Evolutionary conservation across 2,329 filamentous ascomycete genomes (phyloP), one percentile per base, ranked within the genome.

Genomic region (Alternaria postmessia): DNA sequence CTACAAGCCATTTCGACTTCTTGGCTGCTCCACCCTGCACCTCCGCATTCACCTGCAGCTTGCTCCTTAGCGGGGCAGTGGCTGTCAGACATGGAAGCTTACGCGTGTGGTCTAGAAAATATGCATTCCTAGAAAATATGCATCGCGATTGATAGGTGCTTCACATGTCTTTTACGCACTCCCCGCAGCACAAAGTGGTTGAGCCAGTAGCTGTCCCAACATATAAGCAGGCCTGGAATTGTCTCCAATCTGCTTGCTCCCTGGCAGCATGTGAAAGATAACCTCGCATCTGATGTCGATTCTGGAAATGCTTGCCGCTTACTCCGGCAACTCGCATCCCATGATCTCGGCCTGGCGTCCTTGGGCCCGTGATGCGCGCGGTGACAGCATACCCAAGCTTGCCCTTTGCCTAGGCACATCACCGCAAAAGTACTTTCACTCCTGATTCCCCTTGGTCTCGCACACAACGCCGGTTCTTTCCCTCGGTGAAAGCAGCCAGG

Each of bases 251-350:
- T 36, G 32, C 32, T 6, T 36, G 32, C 32, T 14, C 48, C 49
- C n/a, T 48, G 14, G 24, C 38, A 34, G 52, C 62, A 64, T 59
- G 62, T 64, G 59, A 60, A 47, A 38, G 51, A 47, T 20, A 5
- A 14, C 24, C 1, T 26, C 24, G 24, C 24, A 26, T 26, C 24
- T 26, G 24, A 26, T 26, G 24, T 7, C 11, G 12, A 18, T 16
- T 39, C 26, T 32, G 16, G n/a, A 42, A 32, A 22, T 43, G 30
- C 32, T n/a, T 44, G 55, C 61, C 66, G 68, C 67, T 59, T 63
- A 59, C 57, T 59, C 66, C 68, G 67, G 68, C 64, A 57, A 54
- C 67, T 48, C 52, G 34, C 42, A 59, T 47, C 66, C 56, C 66
- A 67, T 70, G 68, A 70, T 67, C 65, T 28, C 54, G 61, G 55